Evolutionary conservation across 2,329 filamentous ascomycete genomes (phyloP).

Genomic region (Penicillium hordei): DNA sequence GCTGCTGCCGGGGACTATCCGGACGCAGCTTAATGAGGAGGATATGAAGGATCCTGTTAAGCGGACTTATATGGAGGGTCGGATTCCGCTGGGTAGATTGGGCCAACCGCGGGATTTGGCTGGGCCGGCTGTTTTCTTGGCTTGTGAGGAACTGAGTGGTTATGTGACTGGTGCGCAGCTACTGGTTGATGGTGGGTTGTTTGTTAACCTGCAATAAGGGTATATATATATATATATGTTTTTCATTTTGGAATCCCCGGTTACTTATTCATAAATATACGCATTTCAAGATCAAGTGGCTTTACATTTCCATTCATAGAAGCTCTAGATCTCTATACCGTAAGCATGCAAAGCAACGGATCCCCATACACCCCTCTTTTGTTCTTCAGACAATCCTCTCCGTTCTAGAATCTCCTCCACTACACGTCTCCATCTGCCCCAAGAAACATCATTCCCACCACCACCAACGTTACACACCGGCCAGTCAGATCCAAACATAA

Average conservation of each 20-base stretch:
- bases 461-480: constrained; percentile 77
- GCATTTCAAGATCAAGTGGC: not conserved
- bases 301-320: not conserved
- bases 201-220: constrained; percentile 77
- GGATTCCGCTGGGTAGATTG: constrained; percentile 76
- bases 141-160: constrained; percentile 71
- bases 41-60: constrained; percentile 74
- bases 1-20: constrained; percentile 76
- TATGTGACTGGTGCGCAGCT: constrained; percentile 83
- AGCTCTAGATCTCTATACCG: constrained; percentile 25
- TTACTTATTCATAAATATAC: not conserved
- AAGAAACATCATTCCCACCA: constrained; percentile 59
- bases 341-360: constrained; percentile 73
- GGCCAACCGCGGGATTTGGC: constrained; percentile 72
- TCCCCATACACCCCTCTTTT: constrained; percentile 68
- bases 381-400: constrained; percentile 56
- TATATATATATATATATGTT: not conserved
- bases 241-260: not conserved
- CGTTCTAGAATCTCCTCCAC: constrained; percentile 63
- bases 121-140: constrained; percentile 82
- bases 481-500: constrained; percentile 95
- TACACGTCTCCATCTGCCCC: constrained; percentile 72
- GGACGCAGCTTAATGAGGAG: constrained; percentile 80
- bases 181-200: constrained; percentile 82
- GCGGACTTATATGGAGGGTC: constrained; percentile 72